These are phyloP conservation scores for barrel medic (Medicago truncatula) DNA, from an alignment of 306 rosid species.

Conservation along the genomic window DNA sequence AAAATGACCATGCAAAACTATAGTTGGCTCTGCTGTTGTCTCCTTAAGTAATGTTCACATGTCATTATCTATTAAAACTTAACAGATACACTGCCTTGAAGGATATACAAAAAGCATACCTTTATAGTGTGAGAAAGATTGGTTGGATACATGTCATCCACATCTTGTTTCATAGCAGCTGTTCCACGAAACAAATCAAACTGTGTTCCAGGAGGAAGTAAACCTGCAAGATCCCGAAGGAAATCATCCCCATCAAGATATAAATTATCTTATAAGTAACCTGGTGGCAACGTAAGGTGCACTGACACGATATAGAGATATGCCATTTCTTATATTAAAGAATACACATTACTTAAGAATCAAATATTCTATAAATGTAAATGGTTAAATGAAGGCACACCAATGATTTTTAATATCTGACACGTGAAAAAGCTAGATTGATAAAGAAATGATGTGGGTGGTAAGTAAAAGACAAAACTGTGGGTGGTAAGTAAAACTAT, in stretches of 20 bases:
- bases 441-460: neutral
- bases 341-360: neutral
- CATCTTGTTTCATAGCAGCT: constrained; percentile 99
- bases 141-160: constrained; percentile 94
- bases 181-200: constrained; percentile 99
- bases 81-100: constrained; percentile 25
- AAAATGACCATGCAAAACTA: neutral
- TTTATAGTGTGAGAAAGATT: constrained; percentile 90
- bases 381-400: neutral
- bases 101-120: constrained; percentile 56
- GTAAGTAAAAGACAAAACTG: neutral
- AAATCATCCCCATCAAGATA: constrained; percentile 34
- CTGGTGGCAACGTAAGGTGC: neutral
- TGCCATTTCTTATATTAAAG: neutral
- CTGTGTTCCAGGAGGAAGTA: constrained; percentile 99
- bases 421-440: neutral
- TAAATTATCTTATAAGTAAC: constrained; percentile 26
- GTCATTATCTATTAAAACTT: constrained; percentile 18
- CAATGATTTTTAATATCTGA: neutral
- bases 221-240: constrained; percentile 65
- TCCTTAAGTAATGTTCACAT: constrained; percentile 5
- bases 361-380: neutral
- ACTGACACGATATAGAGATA: neutral
- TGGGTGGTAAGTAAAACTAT: neutral
- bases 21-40: constrained; percentile 13